Evolutionary conservation across 768 basidiomycete genomes (phyloP).

Genomic region (Psilocybe azurescens): DNA sequence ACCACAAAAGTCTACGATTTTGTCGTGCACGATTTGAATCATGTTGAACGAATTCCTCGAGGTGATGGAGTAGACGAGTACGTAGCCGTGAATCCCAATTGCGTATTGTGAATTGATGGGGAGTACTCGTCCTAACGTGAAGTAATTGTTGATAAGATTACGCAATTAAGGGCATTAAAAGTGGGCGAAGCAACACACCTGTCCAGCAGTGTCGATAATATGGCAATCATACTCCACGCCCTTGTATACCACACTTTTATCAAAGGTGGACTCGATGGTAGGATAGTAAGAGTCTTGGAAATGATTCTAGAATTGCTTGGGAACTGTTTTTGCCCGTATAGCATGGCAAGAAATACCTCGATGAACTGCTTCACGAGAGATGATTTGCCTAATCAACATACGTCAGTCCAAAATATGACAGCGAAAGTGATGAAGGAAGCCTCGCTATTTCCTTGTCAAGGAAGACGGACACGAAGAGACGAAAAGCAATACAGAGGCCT

Average conservation of each 20-base stretch:
- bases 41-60: constrained; percentile 92
- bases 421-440: not conserved
- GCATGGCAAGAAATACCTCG: constrained; percentile 46
- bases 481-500: not conserved
- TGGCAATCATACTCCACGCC: constrained; percentile 95
- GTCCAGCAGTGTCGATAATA: constrained; percentile 97
- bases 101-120: constrained; percentile 91
- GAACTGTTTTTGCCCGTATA: not conserved
- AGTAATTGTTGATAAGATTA: not conserved
- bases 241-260: constrained; percentile 85
- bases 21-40: constrained; percentile 94
- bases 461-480: constrained; percentile 4
- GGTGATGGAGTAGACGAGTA: constrained; percentile 95
- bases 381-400: constrained; percentile 76
- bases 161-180: not conserved
- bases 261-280: constrained; percentile 89
- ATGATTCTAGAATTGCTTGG: constrained; percentile 51
- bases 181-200: constrained; percentile 55
- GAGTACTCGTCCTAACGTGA: constrained; percentile 87
- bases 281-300: constrained; percentile 96
- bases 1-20: constrained; percentile 93
- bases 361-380: constrained; percentile 95
- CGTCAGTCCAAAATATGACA: constrained; percentile 1
- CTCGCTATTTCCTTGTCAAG: not conserved
- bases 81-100: constrained; percentile 96